Evolutionary conservation across 129 eudicot species (phyloP).

Genomic region (Saposhnikovia divaricata): DNA sequence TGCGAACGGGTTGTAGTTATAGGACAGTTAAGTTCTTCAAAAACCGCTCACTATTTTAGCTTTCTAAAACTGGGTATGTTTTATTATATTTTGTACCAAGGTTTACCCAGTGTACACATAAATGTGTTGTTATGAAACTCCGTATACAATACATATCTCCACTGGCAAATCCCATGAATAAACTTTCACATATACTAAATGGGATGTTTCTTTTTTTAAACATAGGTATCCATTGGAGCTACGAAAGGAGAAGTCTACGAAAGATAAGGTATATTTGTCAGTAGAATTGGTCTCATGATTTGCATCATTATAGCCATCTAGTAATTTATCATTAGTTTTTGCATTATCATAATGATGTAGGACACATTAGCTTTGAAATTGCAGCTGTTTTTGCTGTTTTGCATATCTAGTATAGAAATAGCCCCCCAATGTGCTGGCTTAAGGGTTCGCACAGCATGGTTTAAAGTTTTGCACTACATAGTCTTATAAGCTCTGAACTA

Average conservation of each 20-base stretch:
- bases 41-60: not conserved
- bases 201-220: conserved; percentile 4
- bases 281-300: not conserved
- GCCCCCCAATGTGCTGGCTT: not conserved
- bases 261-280: conserved; percentile 59
- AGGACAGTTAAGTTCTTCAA: not conserved
- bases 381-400: not conserved
- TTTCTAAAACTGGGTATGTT: not conserved
- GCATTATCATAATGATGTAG: not conserved
- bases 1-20: not conserved
- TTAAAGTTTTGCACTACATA: not conserved
- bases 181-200: not conserved
- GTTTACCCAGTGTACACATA: not conserved
- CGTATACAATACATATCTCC: not conserved
- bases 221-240: conserved; percentile 92
- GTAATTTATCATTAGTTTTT: not conserved
- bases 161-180: not conserved
- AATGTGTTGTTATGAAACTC: not conserved
- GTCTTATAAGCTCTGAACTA: not conserved
- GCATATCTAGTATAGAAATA: not conserved
- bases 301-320: not conserved
- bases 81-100: not conserved
- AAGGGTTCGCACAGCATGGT: not conserved
- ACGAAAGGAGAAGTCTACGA: conserved; percentile 85
- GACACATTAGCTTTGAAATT: not conserved